A percentile compares a stretch with the other conserved stretches of the same genome.
Evolutionary conservation across 176 grass and related monocot species (phyloP).

Genomic region (Aegilops tauschii): DNA sequence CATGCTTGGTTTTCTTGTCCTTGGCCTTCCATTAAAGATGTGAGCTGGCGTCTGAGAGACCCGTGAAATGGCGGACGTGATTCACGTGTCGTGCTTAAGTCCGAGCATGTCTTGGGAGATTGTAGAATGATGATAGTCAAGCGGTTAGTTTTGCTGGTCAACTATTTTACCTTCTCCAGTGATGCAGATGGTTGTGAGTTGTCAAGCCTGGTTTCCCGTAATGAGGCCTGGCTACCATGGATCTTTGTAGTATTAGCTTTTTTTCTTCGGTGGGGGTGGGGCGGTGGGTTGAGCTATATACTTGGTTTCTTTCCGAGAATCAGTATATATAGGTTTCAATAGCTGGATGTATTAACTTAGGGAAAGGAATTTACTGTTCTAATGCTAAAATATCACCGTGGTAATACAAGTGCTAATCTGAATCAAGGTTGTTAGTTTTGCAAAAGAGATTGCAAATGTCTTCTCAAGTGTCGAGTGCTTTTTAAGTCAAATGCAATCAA

Average conservation of each 20-base stretch:
- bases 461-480: neutral
- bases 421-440: neutral
- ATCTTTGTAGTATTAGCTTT: neutral
- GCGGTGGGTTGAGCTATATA: neutral
- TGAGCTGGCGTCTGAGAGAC: neutral
- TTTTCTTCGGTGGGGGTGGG: neutral
- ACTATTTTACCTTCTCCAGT: neutral
- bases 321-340: neutral
- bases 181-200: neutral
- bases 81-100: neutral
- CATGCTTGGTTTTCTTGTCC: neutral
- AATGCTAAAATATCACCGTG: neutral
- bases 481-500: neutral
- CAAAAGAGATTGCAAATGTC: neutral
- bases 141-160: neutral
- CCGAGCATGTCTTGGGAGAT: conserved; percentile 10
- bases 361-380: neutral
- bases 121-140: neutral
- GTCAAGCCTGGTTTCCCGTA: neutral
- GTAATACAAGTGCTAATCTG: neutral
- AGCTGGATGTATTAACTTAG: neutral
- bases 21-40: neutral
- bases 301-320: neutral
- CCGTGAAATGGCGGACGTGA: neutral
- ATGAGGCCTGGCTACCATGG: neutral